Conservation (phyloP, 345 rosid species). For the Cardamine occulta region DNA sequence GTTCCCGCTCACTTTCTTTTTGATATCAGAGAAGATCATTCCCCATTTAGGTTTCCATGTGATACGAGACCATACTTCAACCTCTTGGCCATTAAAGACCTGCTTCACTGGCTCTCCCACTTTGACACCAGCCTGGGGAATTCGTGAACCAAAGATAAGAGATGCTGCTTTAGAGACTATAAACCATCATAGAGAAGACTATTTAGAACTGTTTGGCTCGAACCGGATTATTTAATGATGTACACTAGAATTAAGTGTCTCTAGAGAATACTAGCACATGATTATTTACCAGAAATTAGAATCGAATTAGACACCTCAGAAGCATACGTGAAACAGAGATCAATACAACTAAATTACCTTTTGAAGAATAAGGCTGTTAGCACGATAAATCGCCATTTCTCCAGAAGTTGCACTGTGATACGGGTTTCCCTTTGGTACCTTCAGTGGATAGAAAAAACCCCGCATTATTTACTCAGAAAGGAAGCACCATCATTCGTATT, state of each 20-base stretch:
- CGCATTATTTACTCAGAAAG: not conserved
- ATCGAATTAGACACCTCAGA: not conserved
- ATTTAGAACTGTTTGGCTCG: not conserved
- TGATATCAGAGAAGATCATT: constrained; percentile 68
- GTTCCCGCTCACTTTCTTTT: constrained; percentile 62
- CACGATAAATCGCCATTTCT: constrained; percentile 86
- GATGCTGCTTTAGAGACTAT: constrained; percentile 14
- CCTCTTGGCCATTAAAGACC: constrained; percentile 86
- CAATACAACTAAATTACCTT: constrained; percentile 47
- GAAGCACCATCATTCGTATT: not conserved
- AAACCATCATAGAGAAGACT: constrained; percentile 23
- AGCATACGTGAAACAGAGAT: constrained; percentile 11
- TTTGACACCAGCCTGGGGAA: constrained; percentile 69
- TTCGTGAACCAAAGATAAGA: constrained; percentile 28
- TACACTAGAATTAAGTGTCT: not conserved
- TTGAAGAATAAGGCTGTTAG: constrained; percentile 74
- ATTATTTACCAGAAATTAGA: not conserved
- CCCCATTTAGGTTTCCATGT: constrained; percentile 95
- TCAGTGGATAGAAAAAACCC: constrained; percentile 12
- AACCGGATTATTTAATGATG: not conserved
- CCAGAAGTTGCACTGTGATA: constrained; percentile 97
- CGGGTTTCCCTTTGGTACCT: constrained; percentile 95
- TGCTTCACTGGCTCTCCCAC: constrained; percentile 65
- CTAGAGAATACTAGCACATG: not conserved
- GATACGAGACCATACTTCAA: constrained; percentile 91